Percentiles rank a stretch among this genome's conserved stretches.
These are phyloP conservation scores for Ceratocystis variospora DNA, from an alignment of 2,329 filamentous ascomycete species.

Conservation along the genomic window DNA sequence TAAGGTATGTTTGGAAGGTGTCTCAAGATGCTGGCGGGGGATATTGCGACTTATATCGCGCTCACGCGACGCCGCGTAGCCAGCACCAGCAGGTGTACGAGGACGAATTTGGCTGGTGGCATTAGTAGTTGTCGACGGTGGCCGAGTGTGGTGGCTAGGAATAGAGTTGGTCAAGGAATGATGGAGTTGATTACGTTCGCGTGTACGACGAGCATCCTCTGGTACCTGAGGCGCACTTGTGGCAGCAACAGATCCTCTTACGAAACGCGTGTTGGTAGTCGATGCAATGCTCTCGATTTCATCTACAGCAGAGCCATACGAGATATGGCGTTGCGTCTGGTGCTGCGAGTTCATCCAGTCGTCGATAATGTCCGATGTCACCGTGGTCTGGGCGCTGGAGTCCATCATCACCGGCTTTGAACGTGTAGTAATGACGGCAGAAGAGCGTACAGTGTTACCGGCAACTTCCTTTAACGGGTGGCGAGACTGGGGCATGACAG, in stretches of 20 bases:
- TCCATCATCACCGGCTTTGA: constrained; percentile 14
- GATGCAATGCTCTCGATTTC: constrained; percentile 55
- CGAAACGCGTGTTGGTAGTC: constrained; percentile 23
- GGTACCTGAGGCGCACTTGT: neutral
- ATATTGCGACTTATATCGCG: constrained; percentile 10
- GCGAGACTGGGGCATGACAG: constrained; percentile 41
- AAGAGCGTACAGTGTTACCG: constrained; percentile 36
- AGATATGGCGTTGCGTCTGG: constrained; percentile 21
- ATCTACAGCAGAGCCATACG: constrained; percentile 19
- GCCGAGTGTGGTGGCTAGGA: constrained; percentile 39
- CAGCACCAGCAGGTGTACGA: constrained; percentile 43
- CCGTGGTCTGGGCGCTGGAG: constrained; percentile 58
- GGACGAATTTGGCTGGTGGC: constrained; percentile 39
- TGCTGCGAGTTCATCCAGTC: constrained; percentile 49
- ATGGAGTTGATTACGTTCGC: constrained; percentile 1
- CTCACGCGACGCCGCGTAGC: constrained; percentile 31
- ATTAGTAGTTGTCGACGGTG: constrained; percentile 32
- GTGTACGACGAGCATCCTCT: constrained; percentile 14
- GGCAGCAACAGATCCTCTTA: constrained; percentile 31
- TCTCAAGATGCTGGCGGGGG: constrained; percentile 10
- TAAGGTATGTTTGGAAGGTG: constrained; percentile 20
- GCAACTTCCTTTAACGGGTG: constrained; percentile 49
- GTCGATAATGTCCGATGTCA: constrained; percentile 74
- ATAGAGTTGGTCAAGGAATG: constrained; percentile 35
- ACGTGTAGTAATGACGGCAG: constrained; percentile 26